These are phyloP conservation scores for Beta lomatogona DNA, from an alignment of 179 eudicot species.

Conservation along the genomic window DNA sequence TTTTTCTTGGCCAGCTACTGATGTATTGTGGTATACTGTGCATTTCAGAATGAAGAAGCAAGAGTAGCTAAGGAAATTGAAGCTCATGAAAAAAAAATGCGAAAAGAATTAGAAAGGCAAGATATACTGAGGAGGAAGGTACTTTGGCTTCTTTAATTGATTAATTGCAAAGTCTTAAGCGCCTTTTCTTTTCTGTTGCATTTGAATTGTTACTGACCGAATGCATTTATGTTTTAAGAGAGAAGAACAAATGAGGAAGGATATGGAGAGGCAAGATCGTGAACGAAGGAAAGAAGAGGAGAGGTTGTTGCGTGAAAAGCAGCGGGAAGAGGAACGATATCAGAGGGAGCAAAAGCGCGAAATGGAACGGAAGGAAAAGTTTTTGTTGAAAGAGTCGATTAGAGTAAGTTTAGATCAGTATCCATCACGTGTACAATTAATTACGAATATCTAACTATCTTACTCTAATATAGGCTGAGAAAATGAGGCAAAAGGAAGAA, in stretches of 20 bases:
- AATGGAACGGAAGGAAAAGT: slow-evolving; percentile 82
- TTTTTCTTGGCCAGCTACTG: slow-evolving; percentile 10
- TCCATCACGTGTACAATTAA: neutral
- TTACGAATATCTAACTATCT: slow-evolving; percentile 10
- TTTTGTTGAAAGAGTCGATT: slow-evolving; percentile 64
- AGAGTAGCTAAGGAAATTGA: slow-evolving; percentile 81
- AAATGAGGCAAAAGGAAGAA: slow-evolving; percentile 81
- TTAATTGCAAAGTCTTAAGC: neutral
- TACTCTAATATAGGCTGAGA: slow-evolving; percentile 59
- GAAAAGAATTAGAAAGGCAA: slow-evolving; percentile 87
- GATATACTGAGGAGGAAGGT: slow-evolving; percentile 88
- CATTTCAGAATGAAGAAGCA: slow-evolving; percentile 72
- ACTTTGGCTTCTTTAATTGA: slow-evolving; percentile 17
- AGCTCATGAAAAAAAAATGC: slow-evolving; percentile 80
- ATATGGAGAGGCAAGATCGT: slow-evolving; percentile 92
- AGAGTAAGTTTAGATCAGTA: slow-evolving; percentile 49
- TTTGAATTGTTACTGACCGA: slow-evolving; percentile 25
- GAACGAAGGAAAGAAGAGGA: slow-evolving; percentile 93
- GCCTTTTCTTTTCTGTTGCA: neutral
- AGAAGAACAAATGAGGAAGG: slow-evolving; percentile 90
- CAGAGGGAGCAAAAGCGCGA: slow-evolving; percentile 93
- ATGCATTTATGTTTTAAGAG: slow-evolving; percentile 47
- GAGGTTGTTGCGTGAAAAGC: slow-evolving; percentile 81
- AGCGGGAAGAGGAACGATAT: slow-evolving; percentile 83
- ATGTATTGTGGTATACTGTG: slow-evolving; percentile 3